phyloP scores from a whole-genome alignment of 129 eudicot genomes.

The Pulicaria dysenterica region DNA sequence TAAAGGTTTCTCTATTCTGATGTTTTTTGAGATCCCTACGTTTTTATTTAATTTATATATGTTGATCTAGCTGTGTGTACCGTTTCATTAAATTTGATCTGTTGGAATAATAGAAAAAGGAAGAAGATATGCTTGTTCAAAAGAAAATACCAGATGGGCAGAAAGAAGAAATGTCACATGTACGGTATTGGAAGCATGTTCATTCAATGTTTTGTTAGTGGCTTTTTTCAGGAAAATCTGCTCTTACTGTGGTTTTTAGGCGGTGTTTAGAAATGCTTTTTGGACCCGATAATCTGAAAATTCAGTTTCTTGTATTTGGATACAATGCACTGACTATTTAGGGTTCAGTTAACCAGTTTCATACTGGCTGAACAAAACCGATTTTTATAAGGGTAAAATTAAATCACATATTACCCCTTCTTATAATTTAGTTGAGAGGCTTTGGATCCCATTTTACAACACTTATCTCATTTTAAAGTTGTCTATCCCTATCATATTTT shows the following conservation, averaged over 20 bases:
- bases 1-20: slow-evolving; percentile 57
- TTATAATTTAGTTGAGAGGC: not conserved
- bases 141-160: slow-evolving; percentile 96
- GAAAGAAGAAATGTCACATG: slow-evolving; percentile 99
- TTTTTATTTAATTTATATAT: not conserved
- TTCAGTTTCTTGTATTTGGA: not conserved
- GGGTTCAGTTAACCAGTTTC: not conserved
- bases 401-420: not conserved
- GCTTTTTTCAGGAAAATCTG: not conserved
- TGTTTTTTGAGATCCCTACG: not conserved
- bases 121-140: slow-evolving; percentile 97
- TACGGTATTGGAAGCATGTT: slow-evolving; percentile 37
- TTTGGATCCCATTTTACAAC: not conserved
- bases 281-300: not conserved
- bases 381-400: not conserved
- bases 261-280: not conserved
- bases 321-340: not conserved
- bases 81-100: slow-evolving; percentile 16
- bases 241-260: not conserved
- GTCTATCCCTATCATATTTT: not conserved
- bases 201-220: not conserved
- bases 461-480: not conserved
- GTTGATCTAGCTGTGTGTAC: slow-evolving; percentile 4
- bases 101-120: slow-evolving; percentile 65
- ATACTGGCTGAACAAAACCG: not conserved